Evolutionary conservation across 306 rosid genomes (phyloP).

Genomic region (Acacia crassicarpa): DNA sequence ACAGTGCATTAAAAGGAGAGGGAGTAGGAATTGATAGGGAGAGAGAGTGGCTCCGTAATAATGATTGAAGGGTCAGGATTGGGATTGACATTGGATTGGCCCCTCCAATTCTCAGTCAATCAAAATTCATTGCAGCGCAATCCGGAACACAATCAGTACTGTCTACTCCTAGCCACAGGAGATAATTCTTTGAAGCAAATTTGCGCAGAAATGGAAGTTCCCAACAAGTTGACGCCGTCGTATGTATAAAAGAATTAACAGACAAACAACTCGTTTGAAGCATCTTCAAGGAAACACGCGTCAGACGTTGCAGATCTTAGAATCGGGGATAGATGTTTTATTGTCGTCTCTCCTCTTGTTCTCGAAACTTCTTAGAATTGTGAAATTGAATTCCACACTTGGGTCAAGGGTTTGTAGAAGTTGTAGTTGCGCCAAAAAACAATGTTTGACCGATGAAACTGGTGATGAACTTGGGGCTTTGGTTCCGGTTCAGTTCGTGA

Average conservation of each 20-base stretch:
- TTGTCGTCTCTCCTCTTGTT: constrained; percentile 13
- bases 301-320: constrained; percentile 34
- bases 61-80: too few relatives aligned
- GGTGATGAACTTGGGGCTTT: constrained; percentile 56
- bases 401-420: background rate
- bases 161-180: constrained; percentile 13
- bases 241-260: background rate
- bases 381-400: constrained; percentile 7
- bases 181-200: background rate
- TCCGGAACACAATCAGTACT: background rate
- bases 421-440: constrained; percentile 5
- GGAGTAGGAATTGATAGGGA: too few relatives aligned
- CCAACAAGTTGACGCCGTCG: constrained; percentile 36
- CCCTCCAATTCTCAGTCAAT: too few relatives aligned
- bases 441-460: constrained; percentile 37
- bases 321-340: constrained; percentile 27
- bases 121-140: too few relatives aligned
- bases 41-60: too few relatives aligned
- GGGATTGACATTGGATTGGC: too few relatives aligned
- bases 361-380: constrained; percentile 42
- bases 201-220: background rate
- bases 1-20: too few relatives aligned
- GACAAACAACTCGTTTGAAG: constrained; percentile 38
- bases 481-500: constrained; percentile 22
- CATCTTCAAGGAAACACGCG: constrained; percentile 44